Base-by-base conservation (phyloP, 2,329 filamentous ascomycete genomes). In the Aciculosporium take region DNA sequence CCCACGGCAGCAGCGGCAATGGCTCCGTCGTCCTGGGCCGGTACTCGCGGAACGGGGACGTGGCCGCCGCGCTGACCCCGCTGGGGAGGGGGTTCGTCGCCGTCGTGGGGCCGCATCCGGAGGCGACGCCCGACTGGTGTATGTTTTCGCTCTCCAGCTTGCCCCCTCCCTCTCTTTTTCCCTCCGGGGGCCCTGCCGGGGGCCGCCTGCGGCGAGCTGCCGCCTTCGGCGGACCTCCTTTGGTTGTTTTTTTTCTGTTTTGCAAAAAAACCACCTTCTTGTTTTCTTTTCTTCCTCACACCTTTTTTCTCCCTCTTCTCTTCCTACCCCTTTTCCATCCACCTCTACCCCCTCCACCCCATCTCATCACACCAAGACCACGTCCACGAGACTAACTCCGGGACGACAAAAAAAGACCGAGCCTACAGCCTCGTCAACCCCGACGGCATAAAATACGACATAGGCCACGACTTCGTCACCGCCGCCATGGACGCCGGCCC, bases 51-150 rank as follows among this genome's bases (percentile, higher is more conserved):
- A 49, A 47, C 7, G 48, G 47, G 3, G 31, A 53, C 44, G 49
- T 53, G 1, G 52, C 52, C 5, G 53, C 52, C 2, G 47, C 48
- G 4, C 36, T 52, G 34, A 53, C 46, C 20, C 41, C 45, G 9
- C 48, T 48, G 30, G 50, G 50, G 9, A 44, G 49, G 8, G 53
- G 53, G 5, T 48, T 42, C 43, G 51, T 55, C 12, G 53, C 50
- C 7, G 43, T 52, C 8, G 44, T 48, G 7, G 53, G 53, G 0
- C 49, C 52, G 33, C 53, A 54, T 35, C 52, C 52, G 1, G 52
- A 55, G 39, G 53, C 53, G 8, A 44, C 38, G 20, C 18, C 48
- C 21, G 29, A 41, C 7, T 55, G 52, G 52, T 56, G 51, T 53
- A 47, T 45, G 53, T 47, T 7, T 13, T 20, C 18, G 17, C 32